These are phyloP conservation scores for Cladosporium sp. DNA, from an alignment of 2,329 filamentous ascomycete species.

Conservation along the genomic window DNA sequence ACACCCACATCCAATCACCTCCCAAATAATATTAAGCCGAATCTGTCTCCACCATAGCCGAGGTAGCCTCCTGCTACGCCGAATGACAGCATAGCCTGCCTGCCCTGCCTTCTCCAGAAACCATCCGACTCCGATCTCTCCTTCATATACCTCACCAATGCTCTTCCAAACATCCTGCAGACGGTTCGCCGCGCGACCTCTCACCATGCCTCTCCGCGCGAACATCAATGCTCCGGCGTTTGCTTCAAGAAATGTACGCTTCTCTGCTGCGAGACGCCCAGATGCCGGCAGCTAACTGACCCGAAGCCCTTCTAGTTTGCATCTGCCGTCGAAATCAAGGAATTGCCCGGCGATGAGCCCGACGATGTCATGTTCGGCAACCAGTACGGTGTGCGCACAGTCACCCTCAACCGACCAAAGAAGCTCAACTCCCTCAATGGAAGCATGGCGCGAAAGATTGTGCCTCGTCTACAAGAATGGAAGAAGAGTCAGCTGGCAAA, in stretches of 20 bases:
- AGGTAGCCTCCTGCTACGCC: slow-evolving; percentile 13
- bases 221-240: slow-evolving; percentile 66
- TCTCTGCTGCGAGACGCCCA: slow-evolving; percentile 25
- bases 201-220: slow-evolving; percentile 75
- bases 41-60: slow-evolving; percentile 12
- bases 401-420: slow-evolving; percentile 89
- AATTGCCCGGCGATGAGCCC: slow-evolving; percentile 68
- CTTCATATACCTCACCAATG: slow-evolving; percentile 39
- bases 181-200: slow-evolving; percentile 40
- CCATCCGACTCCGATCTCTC: not conserved
- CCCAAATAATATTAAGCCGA: not conserved
- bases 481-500: slow-evolving; percentile 92
- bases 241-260: slow-evolving; percentile 52
- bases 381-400: slow-evolving; percentile 82
- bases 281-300: slow-evolving; percentile 34
- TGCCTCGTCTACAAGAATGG: slow-evolving; percentile 88
- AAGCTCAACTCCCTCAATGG: slow-evolving; percentile 91
- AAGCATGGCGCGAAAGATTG: slow-evolving; percentile 94
- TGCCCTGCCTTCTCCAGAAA: slow-evolving; percentile 11
- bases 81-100: slow-evolving; percentile 18
- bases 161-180: slow-evolving; percentile 45
- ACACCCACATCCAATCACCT: not conserved
- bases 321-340: slow-evolving; percentile 44
- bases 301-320: slow-evolving; percentile 31
- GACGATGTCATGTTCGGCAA: slow-evolving; percentile 93